Percentiles rank a stretch among this genome's conserved stretches.
phyloP scores from a whole-genome alignment of 2,329 filamentous ascomycete genomes.

The Paramyrothecium sp. region DNA sequence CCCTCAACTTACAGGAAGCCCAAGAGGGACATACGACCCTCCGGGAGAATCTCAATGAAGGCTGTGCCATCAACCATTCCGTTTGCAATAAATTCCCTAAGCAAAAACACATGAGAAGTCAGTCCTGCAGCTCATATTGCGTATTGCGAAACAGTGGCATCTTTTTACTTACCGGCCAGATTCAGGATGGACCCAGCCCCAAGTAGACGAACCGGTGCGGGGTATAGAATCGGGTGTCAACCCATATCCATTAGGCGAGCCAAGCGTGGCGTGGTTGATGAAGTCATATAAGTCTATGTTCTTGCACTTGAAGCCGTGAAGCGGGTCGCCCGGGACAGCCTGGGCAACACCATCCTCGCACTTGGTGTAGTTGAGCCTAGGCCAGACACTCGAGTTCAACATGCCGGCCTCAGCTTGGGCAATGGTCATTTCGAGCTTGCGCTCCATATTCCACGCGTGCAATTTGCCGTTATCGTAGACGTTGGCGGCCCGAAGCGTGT shows the following conservation, averaged over 20 bases:
- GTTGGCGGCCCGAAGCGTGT: conserved; percentile 2
- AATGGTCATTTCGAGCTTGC: conserved; percentile 15
- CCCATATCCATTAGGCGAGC: conserved; percentile 29
- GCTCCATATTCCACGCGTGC: conserved; percentile 16
- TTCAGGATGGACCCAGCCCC: conserved; percentile 41
- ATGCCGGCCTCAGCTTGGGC: conserved; percentile 15
- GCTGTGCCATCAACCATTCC: conserved; percentile 37
- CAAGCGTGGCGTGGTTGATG: conserved; percentile 48
- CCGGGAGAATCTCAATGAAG: conserved; percentile 40
- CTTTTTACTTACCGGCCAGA: conserved; percentile 21
- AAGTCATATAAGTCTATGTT: conserved; percentile 53
- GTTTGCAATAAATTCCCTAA: conserved; percentile 12
- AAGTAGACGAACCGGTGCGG: conserved; percentile 26
- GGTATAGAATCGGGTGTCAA: conserved; percentile 7
- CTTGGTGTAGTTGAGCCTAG: conserved; percentile 17
- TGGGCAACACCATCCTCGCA: conserved; percentile 17
- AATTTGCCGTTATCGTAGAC: conserved; percentile 19
- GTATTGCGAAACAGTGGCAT: background rate
- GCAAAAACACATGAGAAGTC: conserved; percentile 14
- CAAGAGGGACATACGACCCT: conserved; percentile 40
- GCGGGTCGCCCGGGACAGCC: conserved; percentile 14
- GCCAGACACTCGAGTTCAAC: conserved; percentile 17
- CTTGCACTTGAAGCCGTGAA: conserved; percentile 18
- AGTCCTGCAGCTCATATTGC: background rate
- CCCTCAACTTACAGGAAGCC: conserved; percentile 31